Base-by-base conservation (phyloP, 257 asterid genomes). In the Ophiorrhiza pumila region DNA sequence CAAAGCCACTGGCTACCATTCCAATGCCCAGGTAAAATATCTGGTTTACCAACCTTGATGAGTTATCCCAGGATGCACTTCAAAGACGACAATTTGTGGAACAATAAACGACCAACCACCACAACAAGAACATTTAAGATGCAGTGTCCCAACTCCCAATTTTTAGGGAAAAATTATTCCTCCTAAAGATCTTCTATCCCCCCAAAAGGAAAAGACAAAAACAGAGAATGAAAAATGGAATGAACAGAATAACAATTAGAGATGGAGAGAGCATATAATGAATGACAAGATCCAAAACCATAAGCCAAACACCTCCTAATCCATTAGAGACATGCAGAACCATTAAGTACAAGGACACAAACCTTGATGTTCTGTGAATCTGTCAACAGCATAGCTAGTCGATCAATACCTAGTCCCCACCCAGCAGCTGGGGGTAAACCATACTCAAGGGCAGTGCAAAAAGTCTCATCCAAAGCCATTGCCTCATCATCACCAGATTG, bases 401-500 rank as follows among this genome's bases (percentile, higher is more conserved):
- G 88, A 78, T 91, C 98, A 72, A 93, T 88, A 34, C 98, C 98
- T 78, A 93, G 65, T 64, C 98, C 98, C 98, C 98, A 93, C 11
- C 98, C 97, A 73, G 91, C 96, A 68, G 98, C 91, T 32, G 98
- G 98, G 74, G 96, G 97, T 59, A 93, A 80, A 47, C 97, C 98
- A 75, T 91, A 93, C 79, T 93, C 98, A 76, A 93, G 98, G 68
- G 97, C 92, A 0, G 90, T 87, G 71, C 94, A 88, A 65, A 93
- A 93, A 8, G 90, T 81, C 80, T 93, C 98, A 67, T 91, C 98
- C 78, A 89, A 77, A 45, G 92, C 96, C 98, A 93, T 93, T 27
- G 98, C 98, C 84, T 93, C 98, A 74, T 93, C 98, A 80, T 93
- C 97, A 66, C 98, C 98, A 1, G 93, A 91, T 87, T 88, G 92